phyloP scores from a whole-genome alignment of 1,284 basidiomycete species.

The Inonotus obliquus region DNA sequence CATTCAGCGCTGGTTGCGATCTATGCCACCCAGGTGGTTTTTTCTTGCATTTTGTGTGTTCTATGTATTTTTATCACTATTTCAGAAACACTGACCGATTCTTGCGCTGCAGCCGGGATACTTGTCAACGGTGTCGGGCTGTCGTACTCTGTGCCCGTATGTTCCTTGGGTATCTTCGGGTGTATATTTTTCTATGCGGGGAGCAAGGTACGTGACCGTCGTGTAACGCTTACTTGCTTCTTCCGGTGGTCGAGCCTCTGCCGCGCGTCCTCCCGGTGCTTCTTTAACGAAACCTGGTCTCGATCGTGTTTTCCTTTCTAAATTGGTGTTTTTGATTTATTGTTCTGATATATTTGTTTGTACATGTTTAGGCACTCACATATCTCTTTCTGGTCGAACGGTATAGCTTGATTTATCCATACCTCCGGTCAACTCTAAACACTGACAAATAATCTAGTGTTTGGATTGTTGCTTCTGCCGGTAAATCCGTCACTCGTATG shows the following conservation, averaged over 20 bases:
- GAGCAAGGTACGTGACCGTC: constrained; percentile 13
- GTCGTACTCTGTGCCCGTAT: constrained; percentile 11
- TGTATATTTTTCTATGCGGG: constrained; percentile 17
- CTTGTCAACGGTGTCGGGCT: constrained; percentile 17
- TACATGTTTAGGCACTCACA: constrained; percentile 11
- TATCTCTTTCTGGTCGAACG: constrained; percentile 19
- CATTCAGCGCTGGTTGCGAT: not conserved
- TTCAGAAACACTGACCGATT: not conserved
- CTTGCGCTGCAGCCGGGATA: constrained; percentile 8
- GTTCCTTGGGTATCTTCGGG: constrained; percentile 13
- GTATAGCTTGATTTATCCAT: not conserved
- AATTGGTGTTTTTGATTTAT: not conserved
- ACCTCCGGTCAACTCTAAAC: not conserved
- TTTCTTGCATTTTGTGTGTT: constrained; percentile 16
- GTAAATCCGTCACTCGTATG: constrained; percentile 14
- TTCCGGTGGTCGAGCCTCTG: not conserved
- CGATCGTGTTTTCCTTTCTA: not conserved
- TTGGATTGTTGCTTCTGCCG: constrained; percentile 17
- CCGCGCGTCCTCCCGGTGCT: not conserved
- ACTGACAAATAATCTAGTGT: constrained; percentile 5
- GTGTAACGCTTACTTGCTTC: not conserved
- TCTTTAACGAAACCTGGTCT: not conserved
- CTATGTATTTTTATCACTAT: not conserved
- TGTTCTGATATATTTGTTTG: not conserved
- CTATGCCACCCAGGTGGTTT: constrained; percentile 5